These are phyloP conservation scores for Xylaria bambusicola DNA, from an alignment of 495 filamentous ascomycete species.

Conservation along the genomic window DNA sequence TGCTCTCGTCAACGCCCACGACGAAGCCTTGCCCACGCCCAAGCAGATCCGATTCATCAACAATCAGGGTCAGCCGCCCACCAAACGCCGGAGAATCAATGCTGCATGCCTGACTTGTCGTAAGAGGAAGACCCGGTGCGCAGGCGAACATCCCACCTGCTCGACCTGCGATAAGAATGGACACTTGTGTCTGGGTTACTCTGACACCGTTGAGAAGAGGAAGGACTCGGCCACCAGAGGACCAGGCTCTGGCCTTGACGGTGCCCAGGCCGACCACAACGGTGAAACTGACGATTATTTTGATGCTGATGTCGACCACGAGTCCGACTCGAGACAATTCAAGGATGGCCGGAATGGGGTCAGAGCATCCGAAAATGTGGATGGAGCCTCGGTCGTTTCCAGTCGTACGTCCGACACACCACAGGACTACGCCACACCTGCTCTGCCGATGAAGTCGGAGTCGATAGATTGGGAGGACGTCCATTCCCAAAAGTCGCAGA, in stretches of 20 bases:
- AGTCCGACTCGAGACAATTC: slow-evolving; percentile 38
- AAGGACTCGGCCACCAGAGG: slow-evolving; percentile 35
- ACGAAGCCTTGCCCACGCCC: slow-evolving; percentile 43
- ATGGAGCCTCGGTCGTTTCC: slow-evolving; percentile 24
- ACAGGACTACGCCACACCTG: slow-evolving; percentile 26
- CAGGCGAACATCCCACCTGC: slow-evolving; percentile 73
- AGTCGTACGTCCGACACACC: slow-evolving; percentile 26
- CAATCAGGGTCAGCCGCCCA: slow-evolving; percentile 78
- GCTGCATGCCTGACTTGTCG: slow-evolving; percentile 80
- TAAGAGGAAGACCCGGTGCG: slow-evolving; percentile 81
- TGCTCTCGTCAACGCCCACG: slow-evolving; percentile 41
- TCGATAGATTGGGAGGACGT: slow-evolving; percentile 33
- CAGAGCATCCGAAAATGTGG: slow-evolving; percentile 23
- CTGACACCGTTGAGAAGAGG: slow-evolving; percentile 50
- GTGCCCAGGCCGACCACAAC: slow-evolving; percentile 24
- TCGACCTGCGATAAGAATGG: slow-evolving; percentile 76
- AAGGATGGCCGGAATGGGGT: slow-evolving; percentile 25
- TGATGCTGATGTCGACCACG: slow-evolving; percentile 40
- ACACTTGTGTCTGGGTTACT: slow-evolving; percentile 70
- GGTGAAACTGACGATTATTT: slow-evolving; percentile 29
- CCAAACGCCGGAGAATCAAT: slow-evolving; percentile 78
- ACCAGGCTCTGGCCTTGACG: slow-evolving; percentile 17
- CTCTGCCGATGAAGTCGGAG: slow-evolving; percentile 30
- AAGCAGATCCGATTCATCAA: slow-evolving; percentile 76
- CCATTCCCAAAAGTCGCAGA: slow-evolving; percentile 31